Evolutionary conservation across 106 monocot species (phyloP), one percentile per base, ranked within the genome.

Genomic region (Dendrobium officinale): DNA sequence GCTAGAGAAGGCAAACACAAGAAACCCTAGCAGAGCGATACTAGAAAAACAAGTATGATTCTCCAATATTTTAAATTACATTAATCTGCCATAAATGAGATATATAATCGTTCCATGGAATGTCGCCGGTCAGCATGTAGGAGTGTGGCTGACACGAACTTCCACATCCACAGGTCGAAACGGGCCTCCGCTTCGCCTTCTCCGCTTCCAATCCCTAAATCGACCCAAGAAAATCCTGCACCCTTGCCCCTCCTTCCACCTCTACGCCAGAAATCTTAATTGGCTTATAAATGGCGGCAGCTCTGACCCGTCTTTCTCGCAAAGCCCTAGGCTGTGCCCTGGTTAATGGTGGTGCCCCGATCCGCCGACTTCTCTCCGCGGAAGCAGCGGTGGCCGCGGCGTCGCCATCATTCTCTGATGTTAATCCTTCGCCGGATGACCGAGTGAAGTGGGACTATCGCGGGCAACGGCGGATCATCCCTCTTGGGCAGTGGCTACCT

Each of bases 371-470:
- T 76, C 51, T 56, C 82, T 59, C 77, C 67, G 13, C 27, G 41
- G 42, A 43, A 10, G 42, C 86, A 72, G 54, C 55, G 19, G 44
- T 33, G 11, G 75, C 76, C 19, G 33, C 45, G 19, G 68, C 77
- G 42, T 80, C 80, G 13, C 78, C 74, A 48, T 33, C 79, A 18
- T 42, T 67, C 17, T 31, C 66, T 47, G 13, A 61, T 0, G 31
- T 81, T 4, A 37, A 41, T 48, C 13, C 75, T 45, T 15, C 84
- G 43, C 59, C 80, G 18, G 40, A 84, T 40, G 94, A 94, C 79
- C 94, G 86, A 42, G 88, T 94, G 80, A 83, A 83, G 77, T 97
- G 96, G 96, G 96, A 97, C 89, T 97, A 97, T 87, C 72, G 96
- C 45, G 96, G 96, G 5, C 96, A 97, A 81, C 82, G 96, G 22